Conservation (phyloP, 2,329 filamentous ascomycete species). For the Leptoxyphium fumago region DNA sequence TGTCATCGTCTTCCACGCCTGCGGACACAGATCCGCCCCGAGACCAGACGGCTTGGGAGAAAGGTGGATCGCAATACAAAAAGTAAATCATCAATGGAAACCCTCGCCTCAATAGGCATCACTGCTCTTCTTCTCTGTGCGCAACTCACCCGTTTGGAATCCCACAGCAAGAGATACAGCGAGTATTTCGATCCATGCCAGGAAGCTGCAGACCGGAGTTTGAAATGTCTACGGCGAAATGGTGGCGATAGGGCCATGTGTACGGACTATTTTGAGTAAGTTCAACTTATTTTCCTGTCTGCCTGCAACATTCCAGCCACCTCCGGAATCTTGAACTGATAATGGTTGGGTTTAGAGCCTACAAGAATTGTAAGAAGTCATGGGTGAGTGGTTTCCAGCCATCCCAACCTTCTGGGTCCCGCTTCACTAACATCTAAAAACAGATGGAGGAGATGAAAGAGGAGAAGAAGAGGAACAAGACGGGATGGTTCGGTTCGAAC, state of each 20-base stretch:
- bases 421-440: not conserved
- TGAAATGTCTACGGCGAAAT: conserved; percentile 80
- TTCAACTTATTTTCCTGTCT: not conserved
- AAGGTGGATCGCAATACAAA: conserved; percentile 25
- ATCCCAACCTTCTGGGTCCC: not conserved
- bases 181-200: conserved; percentile 94
- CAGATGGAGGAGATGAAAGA: conserved; percentile 34
- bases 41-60: conserved; percentile 16
- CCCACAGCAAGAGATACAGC: conserved; percentile 63
- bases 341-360: conserved; percentile 45
- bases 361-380: conserved; percentile 85
- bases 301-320: not conserved
- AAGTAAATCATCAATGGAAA: conserved; percentile 15
- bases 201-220: conserved; percentile 71
- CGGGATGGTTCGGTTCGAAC: conserved; percentile 15
- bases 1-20: no score
- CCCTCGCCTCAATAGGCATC: not conserved
- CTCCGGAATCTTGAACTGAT: not conserved
- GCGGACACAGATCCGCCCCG: conserved; percentile 1
- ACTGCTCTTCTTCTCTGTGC: not conserved
- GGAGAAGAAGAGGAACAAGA: conserved; percentile 25
- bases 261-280: conserved; percentile 87
- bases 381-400: conserved; percentile 49
- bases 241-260: conserved; percentile 80
- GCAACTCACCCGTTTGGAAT: not conserved